Conservation (phyloP, 140 eudicot genomes). For the Stevia rebaudiana region DNA sequence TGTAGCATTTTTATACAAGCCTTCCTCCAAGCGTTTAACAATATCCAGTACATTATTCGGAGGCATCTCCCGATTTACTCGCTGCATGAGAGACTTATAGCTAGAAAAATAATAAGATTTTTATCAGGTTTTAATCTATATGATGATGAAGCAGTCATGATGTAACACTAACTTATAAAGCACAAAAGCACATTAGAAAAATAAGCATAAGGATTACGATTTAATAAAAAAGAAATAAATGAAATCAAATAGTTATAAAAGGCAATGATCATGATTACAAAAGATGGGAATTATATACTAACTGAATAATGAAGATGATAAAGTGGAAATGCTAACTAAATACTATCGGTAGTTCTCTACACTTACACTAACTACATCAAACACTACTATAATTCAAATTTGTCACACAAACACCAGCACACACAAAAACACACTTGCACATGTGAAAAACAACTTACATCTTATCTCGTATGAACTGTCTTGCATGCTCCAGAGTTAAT, state of each 20-base stretch:
- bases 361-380: background rate
- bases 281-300: background rate
- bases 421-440: conserved; percentile 2
- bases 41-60: conserved; percentile 45
- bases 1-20: conserved; percentile 51
- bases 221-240: background rate
- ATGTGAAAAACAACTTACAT: conserved; percentile 30
- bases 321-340: background rate
- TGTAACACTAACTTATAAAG: background rate
- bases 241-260: conserved; percentile 5
- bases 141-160: conserved; percentile 8
- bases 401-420: background rate
- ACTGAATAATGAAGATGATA: background rate
- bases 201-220: background rate
- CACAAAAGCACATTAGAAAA: background rate
- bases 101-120: conserved; percentile 31
- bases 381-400: background rate
- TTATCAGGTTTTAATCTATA: conserved; percentile 13
- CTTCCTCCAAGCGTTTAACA: conserved; percentile 75
- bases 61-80: conserved; percentile 41
- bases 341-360: conserved; percentile 6
- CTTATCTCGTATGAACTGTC: conserved; percentile 38
- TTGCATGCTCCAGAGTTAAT: conserved; percentile 40
- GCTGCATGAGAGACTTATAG: conserved; percentile 43
- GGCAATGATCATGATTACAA: background rate